Conservation (phyloP, 2,329 filamentous ascomycete species). For the Monosporascus sp. region DNA sequence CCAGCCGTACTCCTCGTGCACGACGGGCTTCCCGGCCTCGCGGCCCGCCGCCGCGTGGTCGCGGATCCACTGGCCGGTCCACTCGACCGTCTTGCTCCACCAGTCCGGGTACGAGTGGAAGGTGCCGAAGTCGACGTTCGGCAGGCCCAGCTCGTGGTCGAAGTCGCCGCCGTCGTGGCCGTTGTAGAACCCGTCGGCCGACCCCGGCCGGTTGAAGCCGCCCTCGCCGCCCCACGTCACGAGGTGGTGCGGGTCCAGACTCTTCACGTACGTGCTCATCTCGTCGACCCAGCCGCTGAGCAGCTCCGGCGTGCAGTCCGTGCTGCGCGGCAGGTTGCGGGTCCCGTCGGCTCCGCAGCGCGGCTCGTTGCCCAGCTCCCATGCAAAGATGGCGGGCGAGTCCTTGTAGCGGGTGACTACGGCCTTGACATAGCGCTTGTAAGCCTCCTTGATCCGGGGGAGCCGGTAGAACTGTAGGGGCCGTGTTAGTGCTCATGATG, state of each 20-base stretch:
- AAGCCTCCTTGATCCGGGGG: constrained; percentile 45
- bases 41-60: constrained; percentile 43
- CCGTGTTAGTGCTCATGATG: background rate
- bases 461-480: constrained; percentile 39
- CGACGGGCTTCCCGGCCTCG: constrained; percentile 43
- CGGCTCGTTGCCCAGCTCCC: constrained; percentile 62
- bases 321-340: constrained; percentile 39
- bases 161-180: constrained; percentile 48
- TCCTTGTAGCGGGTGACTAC: constrained; percentile 55
- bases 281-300: constrained; percentile 46
- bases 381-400: constrained; percentile 57
- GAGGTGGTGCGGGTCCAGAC: constrained; percentile 44
- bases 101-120: constrained; percentile 53
- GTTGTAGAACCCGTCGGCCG: constrained; percentile 40
- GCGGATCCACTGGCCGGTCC: constrained; percentile 49
- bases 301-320: constrained; percentile 33
- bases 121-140: constrained; percentile 47
- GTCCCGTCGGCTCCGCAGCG: constrained; percentile 40
- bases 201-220: constrained; percentile 40
- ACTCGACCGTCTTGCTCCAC: constrained; percentile 46
- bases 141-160: constrained; percentile 41
- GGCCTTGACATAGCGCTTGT: constrained; percentile 52
- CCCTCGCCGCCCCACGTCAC: constrained; percentile 55
- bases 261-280: constrained; percentile 50
- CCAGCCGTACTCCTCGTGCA: constrained; percentile 53